Evolutionary conservation across 129 eudicot genomes (phyloP).

Genomic region (Escallonia herrerae): DNA sequence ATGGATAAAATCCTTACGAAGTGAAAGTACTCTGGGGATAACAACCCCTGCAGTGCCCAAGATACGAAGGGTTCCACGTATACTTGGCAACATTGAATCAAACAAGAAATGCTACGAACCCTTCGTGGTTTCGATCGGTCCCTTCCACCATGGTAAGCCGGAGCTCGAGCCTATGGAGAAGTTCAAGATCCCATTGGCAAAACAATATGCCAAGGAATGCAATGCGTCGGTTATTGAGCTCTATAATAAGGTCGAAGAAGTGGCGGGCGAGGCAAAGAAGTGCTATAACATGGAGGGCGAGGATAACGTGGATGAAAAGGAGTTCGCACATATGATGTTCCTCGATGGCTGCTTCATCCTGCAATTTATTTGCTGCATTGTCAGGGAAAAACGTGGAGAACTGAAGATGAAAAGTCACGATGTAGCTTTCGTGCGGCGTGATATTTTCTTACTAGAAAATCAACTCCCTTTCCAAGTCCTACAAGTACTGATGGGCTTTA

Average conservation of each 20-base stretch:
- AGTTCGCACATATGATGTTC: slow-evolving; percentile 30
- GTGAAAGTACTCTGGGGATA: not conserved
- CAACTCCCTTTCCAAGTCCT: slow-evolving; percentile 30
- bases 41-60: not conserved
- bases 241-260: slow-evolving; percentile 9
- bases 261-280: slow-evolving; percentile 5
- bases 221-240: not conserved
- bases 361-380: slow-evolving; percentile 8
- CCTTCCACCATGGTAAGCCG: slow-evolving; percentile 23
- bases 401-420: slow-evolving; percentile 29
- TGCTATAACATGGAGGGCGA: slow-evolving; percentile 14
- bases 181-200: slow-evolving; percentile 18
- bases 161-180: slow-evolving; percentile 13
- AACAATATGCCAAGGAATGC: not conserved
- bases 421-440: slow-evolving; percentile 22
- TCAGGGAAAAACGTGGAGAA: not conserved
- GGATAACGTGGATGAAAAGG: slow-evolving; percentile 3
- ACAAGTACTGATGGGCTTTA: slow-evolving; percentile 20
- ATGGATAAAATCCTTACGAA: slow-evolving; percentile 12
- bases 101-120: slow-evolving; percentile 26
- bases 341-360: slow-evolving; percentile 32
- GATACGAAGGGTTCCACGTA: slow-evolving; percentile 19
- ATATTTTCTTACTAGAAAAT: slow-evolving; percentile 31
- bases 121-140: slow-evolving; percentile 33
- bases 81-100: slow-evolving; percentile 10